Base-by-base conservation (phyloP, 2,329 filamentous ascomycete genomes). In the Apiospora kogelbergensis region DNA sequence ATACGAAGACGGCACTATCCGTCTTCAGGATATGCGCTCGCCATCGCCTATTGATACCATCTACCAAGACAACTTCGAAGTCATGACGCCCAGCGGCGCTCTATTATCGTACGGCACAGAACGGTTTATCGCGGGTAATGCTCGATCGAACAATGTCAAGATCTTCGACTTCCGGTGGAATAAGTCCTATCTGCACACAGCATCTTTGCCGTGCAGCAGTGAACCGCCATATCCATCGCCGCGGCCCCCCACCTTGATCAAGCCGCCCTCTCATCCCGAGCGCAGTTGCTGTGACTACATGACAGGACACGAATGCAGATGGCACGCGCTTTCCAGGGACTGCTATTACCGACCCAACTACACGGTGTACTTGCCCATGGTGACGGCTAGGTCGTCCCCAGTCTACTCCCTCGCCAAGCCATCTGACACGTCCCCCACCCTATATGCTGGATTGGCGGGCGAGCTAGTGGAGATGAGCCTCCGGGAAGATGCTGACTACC, bases 141-240 rank as follows among this genome's bases (percentile, higher is more conserved):
- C 82, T 44, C 78, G 78, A 20, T 78, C 79, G 4, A 77, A 82
- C 0, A 78, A 80, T 11, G 70, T 89, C 68, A 84, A 85, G 67
- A 75, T 88, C 41, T 88, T 88, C 69, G 86, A 89, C 78, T 86
- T 86, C 68, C 85, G 86, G 13, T 85, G 83, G 78, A 76, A 82
- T 0, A 84, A 78, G 71, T 71, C 77, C 2, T 88, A 88, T 71
- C 77, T 83, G 68, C 82, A 88, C 76, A 84, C 84, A 2, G 78
- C 81, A 3, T 83, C 80, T 5, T 78, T 87, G 13, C 80, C 84
- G 0, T 89, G 86, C 73, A 79, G 81, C 6, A 69, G 67, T 7
- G 70, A 74, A 4, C 69, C 68, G 6, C 84, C 85, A 0, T 79
- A 74, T 69, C 82, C 79, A 41, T 53, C n/a, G 15, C 80, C 81